Evolutionary conservation across 2,329 filamentous ascomycete species (phyloP).

Genomic region (Eutypa lata): DNA sequence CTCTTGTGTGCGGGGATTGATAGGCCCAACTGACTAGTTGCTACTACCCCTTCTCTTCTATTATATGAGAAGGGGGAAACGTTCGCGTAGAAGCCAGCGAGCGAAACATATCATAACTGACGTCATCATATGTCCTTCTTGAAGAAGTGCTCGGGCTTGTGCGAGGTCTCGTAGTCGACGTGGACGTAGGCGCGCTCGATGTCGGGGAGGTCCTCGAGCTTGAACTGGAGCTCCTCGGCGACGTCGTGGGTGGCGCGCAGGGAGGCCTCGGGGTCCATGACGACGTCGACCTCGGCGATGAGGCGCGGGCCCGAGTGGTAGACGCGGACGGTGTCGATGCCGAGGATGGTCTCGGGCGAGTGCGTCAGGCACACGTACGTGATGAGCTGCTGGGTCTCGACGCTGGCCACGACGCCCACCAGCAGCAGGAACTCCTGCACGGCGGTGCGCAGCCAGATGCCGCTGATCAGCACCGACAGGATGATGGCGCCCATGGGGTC

Average conservation of each 20-base stretch:
- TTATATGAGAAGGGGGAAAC: too few species aligned
- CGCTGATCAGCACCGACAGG: constrained; percentile 73
- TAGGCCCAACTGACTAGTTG: too few species aligned
- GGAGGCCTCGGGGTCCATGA: constrained; percentile 76
- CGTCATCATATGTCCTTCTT: constrained; percentile 60
- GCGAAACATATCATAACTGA: too few species aligned
- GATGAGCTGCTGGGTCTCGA: constrained; percentile 85
- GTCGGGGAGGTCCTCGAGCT: constrained; percentile 86
- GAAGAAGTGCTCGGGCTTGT: constrained; percentile 77
- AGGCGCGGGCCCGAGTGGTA: constrained; percentile 87
- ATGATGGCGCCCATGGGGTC: constrained; percentile 89
- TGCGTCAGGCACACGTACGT: constrained; percentile 97
- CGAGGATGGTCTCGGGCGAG: constrained; percentile 66
- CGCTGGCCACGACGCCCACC: constrained; percentile 83
- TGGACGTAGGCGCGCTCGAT: constrained; percentile 95
- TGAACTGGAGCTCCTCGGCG: constrained; percentile 89
- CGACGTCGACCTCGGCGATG: constrained; percentile 93
- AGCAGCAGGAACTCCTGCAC: constrained; percentile 87
- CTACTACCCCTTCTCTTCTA: too few species aligned
- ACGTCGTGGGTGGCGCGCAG: constrained; percentile 85
- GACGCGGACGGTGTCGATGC: constrained; percentile 92
- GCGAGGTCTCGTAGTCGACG: constrained; percentile 94
- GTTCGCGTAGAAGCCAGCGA: too few species aligned
- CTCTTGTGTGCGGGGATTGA: too few species aligned
- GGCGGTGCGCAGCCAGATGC: constrained; percentile 80